These are phyloP conservation scores for Vicia faba DNA, from an alignment of 306 rosid species.

Conservation along the genomic window DNA sequence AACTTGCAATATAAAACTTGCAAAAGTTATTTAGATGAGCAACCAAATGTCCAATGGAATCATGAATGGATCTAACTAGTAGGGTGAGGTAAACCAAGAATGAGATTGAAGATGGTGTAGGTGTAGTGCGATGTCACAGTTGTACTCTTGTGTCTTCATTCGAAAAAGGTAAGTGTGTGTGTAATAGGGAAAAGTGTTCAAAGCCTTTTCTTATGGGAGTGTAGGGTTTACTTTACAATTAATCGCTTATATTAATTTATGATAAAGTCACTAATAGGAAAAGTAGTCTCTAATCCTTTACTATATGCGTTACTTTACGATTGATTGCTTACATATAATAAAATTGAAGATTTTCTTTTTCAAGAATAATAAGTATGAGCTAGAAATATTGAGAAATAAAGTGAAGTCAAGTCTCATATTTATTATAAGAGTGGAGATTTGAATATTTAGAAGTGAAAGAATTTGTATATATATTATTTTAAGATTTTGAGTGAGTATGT, in stretches of 20 bases:
- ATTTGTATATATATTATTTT: no score
- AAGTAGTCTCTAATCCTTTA: background rate
- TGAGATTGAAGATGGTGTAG: slow-evolving; percentile 21
- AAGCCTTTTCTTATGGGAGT: slow-evolving; percentile 31
- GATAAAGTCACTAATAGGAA: slow-evolving; percentile 29
- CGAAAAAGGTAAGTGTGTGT: slow-evolving; percentile 34
- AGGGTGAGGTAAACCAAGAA: slow-evolving; percentile 8
- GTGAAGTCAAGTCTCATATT: no score
- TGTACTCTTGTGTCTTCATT: slow-evolving; percentile 46
- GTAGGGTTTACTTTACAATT: slow-evolving; percentile 34
- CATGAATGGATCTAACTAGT: background rate
- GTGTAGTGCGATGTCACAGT: slow-evolving; percentile 51
- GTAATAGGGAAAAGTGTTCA: slow-evolving; percentile 26
- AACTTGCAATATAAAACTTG: background rate
- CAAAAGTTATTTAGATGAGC: slow-evolving; percentile 25
- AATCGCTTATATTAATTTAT: slow-evolving; percentile 16
- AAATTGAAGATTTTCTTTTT: no score
- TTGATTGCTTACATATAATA: no score
- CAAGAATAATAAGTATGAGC: no score
- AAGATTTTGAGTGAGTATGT: no score
- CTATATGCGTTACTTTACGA: no score
- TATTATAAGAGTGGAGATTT: no score
- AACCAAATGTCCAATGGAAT: background rate
- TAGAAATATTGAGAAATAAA: no score
- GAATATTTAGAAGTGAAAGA: no score